A percentile compares a stretch with the other conserved stretches of the same genome.
Evolutionary conservation across 1,284 basidiomycete species (phyloP).

Genomic region (Meira miltonrushii): DNA sequence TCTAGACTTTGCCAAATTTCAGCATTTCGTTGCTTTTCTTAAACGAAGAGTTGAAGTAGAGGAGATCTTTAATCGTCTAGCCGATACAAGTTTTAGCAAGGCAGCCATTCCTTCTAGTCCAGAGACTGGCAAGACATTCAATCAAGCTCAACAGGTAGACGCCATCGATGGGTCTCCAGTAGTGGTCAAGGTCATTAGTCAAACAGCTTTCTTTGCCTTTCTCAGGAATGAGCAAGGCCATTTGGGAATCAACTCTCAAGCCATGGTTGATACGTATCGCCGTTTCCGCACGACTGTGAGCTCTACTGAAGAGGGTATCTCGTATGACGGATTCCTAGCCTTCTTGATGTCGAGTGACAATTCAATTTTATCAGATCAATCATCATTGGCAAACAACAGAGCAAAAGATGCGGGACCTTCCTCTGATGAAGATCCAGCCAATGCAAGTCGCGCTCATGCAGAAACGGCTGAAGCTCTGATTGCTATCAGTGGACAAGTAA

Average conservation of each 20-base stretch:
- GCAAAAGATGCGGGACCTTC: constrained; percentile 1
- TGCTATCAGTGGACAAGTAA: neutral
- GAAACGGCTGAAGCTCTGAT: constrained; percentile 8
- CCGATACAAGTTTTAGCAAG: constrained; percentile 16
- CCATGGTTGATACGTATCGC: constrained; percentile 14
- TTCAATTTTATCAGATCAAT: constrained; percentile 27
- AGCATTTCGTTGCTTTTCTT: constrained; percentile 74
- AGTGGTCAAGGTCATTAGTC: neutral
- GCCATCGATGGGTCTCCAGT: neutral
- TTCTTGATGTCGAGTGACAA: constrained; percentile 47
- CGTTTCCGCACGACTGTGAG: constrained; percentile 19
- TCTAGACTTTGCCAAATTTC: constrained; percentile 79
- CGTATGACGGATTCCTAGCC: constrained; percentile 38
- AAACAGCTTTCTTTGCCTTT: constrained; percentile 24
- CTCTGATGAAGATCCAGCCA: constrained; percentile 3
- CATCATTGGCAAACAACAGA: constrained; percentile 11
- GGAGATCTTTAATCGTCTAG: constrained; percentile 46
- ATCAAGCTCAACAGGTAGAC: neutral
- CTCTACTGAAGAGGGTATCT: constrained; percentile 16
- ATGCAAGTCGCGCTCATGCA: constrained; percentile 6
- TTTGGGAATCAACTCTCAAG: neutral
- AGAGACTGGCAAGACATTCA: neutral
- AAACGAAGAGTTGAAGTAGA: constrained; percentile 78
- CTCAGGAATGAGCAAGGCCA: constrained; percentile 39
- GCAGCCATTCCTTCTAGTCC: neutral